Evolutionary conservation across 768 basidiomycete genomes (phyloP), one percentile per base, ranked within the genome.

Genomic region (Rhodocollybia butyracea): DNA sequence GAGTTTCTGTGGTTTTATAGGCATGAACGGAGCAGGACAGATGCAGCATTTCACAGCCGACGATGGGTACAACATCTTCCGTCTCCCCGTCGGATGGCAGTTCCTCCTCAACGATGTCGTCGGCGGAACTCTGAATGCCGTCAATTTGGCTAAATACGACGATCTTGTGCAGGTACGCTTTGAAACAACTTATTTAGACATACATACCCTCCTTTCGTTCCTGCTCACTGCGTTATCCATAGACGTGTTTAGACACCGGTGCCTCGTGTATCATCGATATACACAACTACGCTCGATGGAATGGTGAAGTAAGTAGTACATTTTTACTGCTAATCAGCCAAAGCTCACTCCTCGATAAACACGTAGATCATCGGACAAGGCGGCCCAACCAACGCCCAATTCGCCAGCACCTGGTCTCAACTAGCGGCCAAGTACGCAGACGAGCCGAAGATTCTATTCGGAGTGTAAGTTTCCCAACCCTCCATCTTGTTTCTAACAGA

Each of bases 351-450:
- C n/a, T n/a, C n/a, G n/a, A n/a, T n/a, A n/a, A n/a, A n/a, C n/a
- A n/a, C n/a, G n/a, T n/a, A 77, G 73, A 80, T 86, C 32, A 77
- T 86, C 45, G 84, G 84, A 2, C 82, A 85, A 67, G 84, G 83
- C 34, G 83, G 83, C 26, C 83, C 85, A 1, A 73, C 73, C 30
- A 74, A 86, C 63, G 76, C 69, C 3, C 62, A 79, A 38, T 81
- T 86, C 57, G 83, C 83, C 8, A 64, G 64, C 3, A 65, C 82
- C 19, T 86, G 84, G 85, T 61, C 64, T 54, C 65, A 70, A 47
- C 69, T 87, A 43, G 85, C 85, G 1, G 57, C 73, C 2, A 72
- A 79, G 55, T 85, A 81, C 60, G 71, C 70, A 38, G 45, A 61
- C 24, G 61, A 81, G 55, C 34, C 60, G 13, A 76, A 69, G 15